These are phyloP conservation scores for Groenewaldozyma tartarivorans DNA, from an alignment of 805 yeast species.

Conservation along the genomic window DNA sequence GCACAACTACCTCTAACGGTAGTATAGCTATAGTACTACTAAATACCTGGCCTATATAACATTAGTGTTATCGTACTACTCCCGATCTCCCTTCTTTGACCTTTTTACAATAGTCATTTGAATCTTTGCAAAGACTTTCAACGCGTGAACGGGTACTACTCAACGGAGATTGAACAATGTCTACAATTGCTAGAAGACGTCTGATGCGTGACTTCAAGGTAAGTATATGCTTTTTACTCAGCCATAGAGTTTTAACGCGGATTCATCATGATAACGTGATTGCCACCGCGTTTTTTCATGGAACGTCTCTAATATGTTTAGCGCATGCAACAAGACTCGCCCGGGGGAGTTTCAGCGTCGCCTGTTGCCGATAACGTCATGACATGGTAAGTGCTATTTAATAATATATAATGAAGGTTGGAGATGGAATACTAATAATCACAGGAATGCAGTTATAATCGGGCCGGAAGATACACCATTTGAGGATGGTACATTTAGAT, in stretches of 20 bases:
- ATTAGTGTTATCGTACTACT: no score
- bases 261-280: no score
- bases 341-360: slow-evolving; percentile 95
- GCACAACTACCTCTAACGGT: no score
- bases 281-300: no score
- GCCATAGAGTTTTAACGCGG: slow-evolving; percentile 16
- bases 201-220: slow-evolving; percentile 96
- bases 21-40: no score
- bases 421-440: background rate
- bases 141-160: no score
- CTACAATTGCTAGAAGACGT: slow-evolving; percentile 98
- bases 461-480: slow-evolving; percentile 98
- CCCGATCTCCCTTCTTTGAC: no score
- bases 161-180: slow-evolving; percentile 45
- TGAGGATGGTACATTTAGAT: slow-evolving; percentile 93
- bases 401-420: background rate
- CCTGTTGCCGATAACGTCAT: slow-evolving; percentile 95
- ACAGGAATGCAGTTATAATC: slow-evolving; percentile 83
- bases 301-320: no score
- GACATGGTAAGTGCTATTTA: slow-evolving; percentile 49
- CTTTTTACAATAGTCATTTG: no score
- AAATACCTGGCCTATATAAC: no score
- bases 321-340: slow-evolving; percentile 97
- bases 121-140: no score
- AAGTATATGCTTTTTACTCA: slow-evolving; percentile 23